Evolutionary conservation across 495 filamentous ascomycete genomes (phyloP).

Genomic region (Hypoxylon lenormandii): DNA sequence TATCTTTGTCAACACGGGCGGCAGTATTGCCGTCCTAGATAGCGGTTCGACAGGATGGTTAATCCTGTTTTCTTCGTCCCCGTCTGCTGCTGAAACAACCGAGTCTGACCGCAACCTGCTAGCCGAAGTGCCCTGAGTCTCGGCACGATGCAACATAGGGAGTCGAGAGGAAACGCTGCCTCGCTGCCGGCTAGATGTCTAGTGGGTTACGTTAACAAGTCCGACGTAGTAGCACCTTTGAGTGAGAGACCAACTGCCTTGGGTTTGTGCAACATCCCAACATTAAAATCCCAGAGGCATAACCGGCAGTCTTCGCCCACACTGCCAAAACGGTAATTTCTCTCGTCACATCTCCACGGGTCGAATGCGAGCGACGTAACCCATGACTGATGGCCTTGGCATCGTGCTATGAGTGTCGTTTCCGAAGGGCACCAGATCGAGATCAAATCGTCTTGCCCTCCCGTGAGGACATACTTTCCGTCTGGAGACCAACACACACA

Average conservation of each 20-base stretch:
- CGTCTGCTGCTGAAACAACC: conserved; percentile 66
- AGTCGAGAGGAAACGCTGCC: conserved; percentile 70
- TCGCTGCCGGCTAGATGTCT: conserved; percentile 68
- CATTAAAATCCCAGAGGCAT: conserved; percentile 95
- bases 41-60: conserved; percentile 84
- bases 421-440: conserved; percentile 93
- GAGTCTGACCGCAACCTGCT: conserved; percentile 74
- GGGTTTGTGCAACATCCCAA: conserved; percentile 92
- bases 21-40: conserved; percentile 82
- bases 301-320: conserved; percentile 93
- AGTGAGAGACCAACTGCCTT: conserved; percentile 61
- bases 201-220: conserved; percentile 27
- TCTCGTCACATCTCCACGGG: conserved; percentile 93
- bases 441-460: conserved; percentile 94
- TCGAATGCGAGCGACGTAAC: conserved; percentile 93
- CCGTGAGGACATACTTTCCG: conserved; percentile 93
- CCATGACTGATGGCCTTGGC: conserved; percentile 93
- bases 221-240: background rate
- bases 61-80: conserved; percentile 61
- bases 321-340: conserved; percentile 93
- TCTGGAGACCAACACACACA: conserved; percentile 98
- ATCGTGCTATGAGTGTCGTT: conserved; percentile 84
- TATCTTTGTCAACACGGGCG: conserved; percentile 92
- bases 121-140: conserved; percentile 62
- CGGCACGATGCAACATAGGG: conserved; percentile 61